Evolutionary conservation across 495 filamentous ascomycete genomes (phyloP).

Genomic region (Chaetomium fimeti): DNA sequence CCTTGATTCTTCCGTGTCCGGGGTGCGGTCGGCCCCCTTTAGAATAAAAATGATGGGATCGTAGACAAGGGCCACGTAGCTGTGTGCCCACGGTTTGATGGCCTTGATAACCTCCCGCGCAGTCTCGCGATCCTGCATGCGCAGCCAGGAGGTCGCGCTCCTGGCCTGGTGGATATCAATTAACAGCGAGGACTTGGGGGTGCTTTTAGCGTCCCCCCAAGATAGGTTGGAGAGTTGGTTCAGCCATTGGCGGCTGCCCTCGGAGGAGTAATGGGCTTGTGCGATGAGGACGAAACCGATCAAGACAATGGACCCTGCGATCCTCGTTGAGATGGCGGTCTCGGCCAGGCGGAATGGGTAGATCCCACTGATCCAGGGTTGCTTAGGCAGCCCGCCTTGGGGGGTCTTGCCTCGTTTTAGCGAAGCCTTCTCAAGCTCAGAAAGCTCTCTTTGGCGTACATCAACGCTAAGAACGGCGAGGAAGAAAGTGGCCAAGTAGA

Average conservation of each 20-base stretch:
- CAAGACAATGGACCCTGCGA: slow-evolving; percentile 60
- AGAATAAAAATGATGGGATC: slow-evolving; percentile 66
- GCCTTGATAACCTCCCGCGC: slow-evolving; percentile 66
- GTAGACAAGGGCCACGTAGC: slow-evolving; percentile 65
- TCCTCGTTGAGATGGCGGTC: slow-evolving; percentile 55
- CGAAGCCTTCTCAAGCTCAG: slow-evolving; percentile 48
- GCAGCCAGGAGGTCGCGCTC: slow-evolving; percentile 67
- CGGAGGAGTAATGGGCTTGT: slow-evolving; percentile 64
- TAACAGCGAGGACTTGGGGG: slow-evolving; percentile 42
- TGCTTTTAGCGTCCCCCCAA: slow-evolving; percentile 26
- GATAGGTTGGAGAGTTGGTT: slow-evolving; percentile 39
- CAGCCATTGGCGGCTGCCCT: slow-evolving; percentile 46
- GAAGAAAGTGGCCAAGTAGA: slow-evolving; percentile 70
- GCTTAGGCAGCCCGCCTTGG: slow-evolving; percentile 27
- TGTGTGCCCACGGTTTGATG: slow-evolving; percentile 62
- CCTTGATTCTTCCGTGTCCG: slow-evolving; percentile 39
- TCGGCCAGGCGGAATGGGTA: slow-evolving; percentile 50
- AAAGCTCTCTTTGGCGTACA: slow-evolving; percentile 65
- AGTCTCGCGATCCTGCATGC: slow-evolving; percentile 70
- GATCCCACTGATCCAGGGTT: slow-evolving; percentile 51
- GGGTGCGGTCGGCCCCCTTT: slow-evolving; percentile 59
- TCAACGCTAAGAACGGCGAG: slow-evolving; percentile 71
- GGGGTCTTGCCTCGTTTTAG: slow-evolving; percentile 35
- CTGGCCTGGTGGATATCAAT: slow-evolving; percentile 63
- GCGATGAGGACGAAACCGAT: slow-evolving; percentile 60